Base-by-base conservation (phyloP, 139 green algal species). In the Chlamydomonas asymmetrica region DNA sequence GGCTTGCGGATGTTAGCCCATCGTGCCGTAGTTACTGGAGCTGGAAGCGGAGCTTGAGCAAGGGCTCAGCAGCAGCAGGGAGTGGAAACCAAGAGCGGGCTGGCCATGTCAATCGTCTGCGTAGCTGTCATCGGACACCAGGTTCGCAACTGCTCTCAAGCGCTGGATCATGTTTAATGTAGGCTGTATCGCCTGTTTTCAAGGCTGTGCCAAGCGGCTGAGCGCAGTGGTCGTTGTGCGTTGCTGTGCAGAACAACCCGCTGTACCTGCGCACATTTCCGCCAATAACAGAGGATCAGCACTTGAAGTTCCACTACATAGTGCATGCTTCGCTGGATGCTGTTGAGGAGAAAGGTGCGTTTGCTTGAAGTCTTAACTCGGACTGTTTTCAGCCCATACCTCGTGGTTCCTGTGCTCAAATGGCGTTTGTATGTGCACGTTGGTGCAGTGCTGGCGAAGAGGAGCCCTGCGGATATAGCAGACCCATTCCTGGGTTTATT, bases 261-360 rank as follows among this genome's bases (percentile, higher is more conserved):
- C 67, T 97, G 25, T 97, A 92, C 67, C 82, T 97, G 43, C 49
- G 87, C 76, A 86, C 75, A 16, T 91, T 92, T n/a, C 64, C 41
- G 10, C 76, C 70, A 0, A 67, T 60, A 29, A 68, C 64, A n/a
- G 76, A 84, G 0, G 91, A 94, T 22, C 77, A 92, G 3, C 66
- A 79, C 7, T 70, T 95, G n/a, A 91, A 89, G 50, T 92, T 97
- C n/a, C 92, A 97, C 65, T 94, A 94, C 62, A 88, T 95, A 27
- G 84, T 97, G 9, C 92, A 97, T 73, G 94, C 90, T 76, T 76
- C 91, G 16, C 79, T 97, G 18, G 92, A 97, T 73, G 88, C 91
- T 0, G 84, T 97, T 34, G 92, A 97, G 38, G 92, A 96, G 78
- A 95, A 91, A 63, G 78, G 91, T 94, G 16, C 57, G 8, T 68